Conservation (phyloP, 2,329 filamentous ascomycete genomes). For the Penicillium glabrum region DNA sequence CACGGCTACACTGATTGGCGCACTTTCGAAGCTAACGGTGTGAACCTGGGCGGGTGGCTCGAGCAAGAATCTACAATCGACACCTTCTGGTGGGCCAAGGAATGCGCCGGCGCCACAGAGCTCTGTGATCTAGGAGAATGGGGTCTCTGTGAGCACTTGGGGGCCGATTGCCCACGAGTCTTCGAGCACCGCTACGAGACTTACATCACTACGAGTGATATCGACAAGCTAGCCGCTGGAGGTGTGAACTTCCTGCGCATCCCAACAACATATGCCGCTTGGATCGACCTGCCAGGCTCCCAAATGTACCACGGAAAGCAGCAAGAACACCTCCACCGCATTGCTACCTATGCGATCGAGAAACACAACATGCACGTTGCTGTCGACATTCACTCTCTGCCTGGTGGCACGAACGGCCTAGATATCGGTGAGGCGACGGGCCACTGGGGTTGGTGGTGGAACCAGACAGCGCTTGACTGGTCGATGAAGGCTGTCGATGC, state of each 20-base stretch:
- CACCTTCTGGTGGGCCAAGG: constrained; percentile 19
- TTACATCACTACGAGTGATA: constrained; percentile 12
- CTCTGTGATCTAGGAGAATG: constrained; percentile 22
- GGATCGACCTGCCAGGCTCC: constrained; percentile 25
- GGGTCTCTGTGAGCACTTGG: constrained; percentile 18
- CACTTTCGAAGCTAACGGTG: constrained; percentile 18
- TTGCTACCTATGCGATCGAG: constrained; percentile 23
- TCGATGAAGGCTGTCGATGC: constrained; percentile 22
- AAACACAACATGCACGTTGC: constrained; percentile 27
- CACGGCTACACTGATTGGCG: constrained; percentile 20
- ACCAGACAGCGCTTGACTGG: constrained; percentile 23
- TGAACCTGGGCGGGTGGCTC: constrained; percentile 28
- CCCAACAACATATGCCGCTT: constrained; percentile 20
- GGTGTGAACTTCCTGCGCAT: constrained; percentile 19
- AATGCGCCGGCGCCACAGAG: constrained; percentile 15
- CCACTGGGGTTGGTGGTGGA: constrained; percentile 27
- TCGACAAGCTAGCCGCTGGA: constrained; percentile 14
- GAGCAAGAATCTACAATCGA: constrained; percentile 28
- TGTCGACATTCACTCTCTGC: constrained; percentile 28
- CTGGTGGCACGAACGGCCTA: constrained; percentile 27
- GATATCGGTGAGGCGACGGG: constrained; percentile 25
- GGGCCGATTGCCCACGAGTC: constrained; percentile 4
- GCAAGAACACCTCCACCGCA: constrained; percentile 16
- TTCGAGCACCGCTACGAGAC: constrained; percentile 16
- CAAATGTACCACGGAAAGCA: constrained; percentile 26